Conservation (phyloP, 208 protist species). For the Vickermania spadyakhi region DNA sequence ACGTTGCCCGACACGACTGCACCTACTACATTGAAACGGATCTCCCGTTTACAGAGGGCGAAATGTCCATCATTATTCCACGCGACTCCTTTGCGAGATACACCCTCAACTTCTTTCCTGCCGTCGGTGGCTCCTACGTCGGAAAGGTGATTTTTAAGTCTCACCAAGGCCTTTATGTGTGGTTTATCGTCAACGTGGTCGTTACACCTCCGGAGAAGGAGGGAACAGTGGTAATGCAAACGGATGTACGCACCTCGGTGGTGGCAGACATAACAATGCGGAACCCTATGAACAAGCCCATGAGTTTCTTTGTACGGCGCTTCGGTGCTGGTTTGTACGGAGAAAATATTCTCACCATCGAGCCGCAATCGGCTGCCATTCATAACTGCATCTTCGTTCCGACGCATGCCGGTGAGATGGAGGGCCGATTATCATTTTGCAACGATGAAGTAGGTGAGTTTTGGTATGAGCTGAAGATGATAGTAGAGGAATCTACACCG, state of each 20-base stretch:
- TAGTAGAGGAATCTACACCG: conserved; percentile 51
- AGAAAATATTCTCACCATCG: conserved; percentile 53
- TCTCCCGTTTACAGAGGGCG: conserved; percentile 70
- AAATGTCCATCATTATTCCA: conserved; percentile 41
- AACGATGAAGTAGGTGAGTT: conserved; percentile 90
- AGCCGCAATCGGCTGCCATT: conserved; percentile 17
- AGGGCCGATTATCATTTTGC: conserved; percentile 77
- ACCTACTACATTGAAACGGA: conserved; percentile 81
- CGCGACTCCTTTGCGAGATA: conserved; percentile 53
- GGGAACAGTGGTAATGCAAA: conserved; percentile 61
- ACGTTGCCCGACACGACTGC: conserved; percentile 50
- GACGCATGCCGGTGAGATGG: conserved; percentile 48
- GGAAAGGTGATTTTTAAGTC: conserved; percentile 82
- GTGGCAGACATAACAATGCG: conserved; percentile 77
- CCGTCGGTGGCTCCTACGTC: conserved; percentile 67
- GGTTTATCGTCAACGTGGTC: conserved; percentile 84
- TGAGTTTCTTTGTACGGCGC: conserved; percentile 69
- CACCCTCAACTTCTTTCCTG: conserved; percentile 57
- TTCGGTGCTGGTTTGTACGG: conserved; percentile 75
- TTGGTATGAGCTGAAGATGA: conserved; percentile 88
- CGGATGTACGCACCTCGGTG: conserved; percentile 73
- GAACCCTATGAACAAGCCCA: conserved; percentile 68
- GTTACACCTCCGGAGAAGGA: conserved; percentile 83
- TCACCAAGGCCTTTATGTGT: conserved; percentile 78
- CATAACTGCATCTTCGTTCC: conserved; percentile 87